These are phyloP conservation scores for Carex littledalei DNA, from an alignment of 176 grass and related monocot species.

Conservation along the genomic window DNA sequence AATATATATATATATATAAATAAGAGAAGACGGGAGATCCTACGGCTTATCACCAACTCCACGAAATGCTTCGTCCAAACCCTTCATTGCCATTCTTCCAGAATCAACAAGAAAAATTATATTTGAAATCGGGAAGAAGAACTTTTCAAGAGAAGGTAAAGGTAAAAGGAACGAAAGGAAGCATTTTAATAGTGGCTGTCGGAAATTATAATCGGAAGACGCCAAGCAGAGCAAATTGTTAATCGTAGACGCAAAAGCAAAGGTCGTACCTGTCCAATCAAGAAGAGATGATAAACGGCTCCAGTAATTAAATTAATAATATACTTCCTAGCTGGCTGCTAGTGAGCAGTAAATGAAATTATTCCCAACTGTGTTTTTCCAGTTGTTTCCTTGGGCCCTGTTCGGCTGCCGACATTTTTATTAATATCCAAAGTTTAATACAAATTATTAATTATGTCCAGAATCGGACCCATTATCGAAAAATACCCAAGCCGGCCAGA, in stretches of 20 bases:
- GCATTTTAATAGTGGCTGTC: background rate
- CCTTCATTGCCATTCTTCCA: slow-evolving; percentile 42
- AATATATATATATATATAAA: background rate
- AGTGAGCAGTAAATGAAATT: background rate
- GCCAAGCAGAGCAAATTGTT: background rate
- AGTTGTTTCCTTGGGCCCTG: background rate
- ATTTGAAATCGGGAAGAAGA: background rate
- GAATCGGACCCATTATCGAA: too few species aligned
- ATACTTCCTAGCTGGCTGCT: background rate
- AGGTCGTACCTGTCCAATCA: background rate
- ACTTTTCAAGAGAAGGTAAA: background rate
- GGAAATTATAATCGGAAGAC: background rate
- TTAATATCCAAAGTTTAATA: too few species aligned
- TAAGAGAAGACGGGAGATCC: background rate
- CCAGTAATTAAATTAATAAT: background rate
- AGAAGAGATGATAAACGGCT: background rate
- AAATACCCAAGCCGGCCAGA: too few species aligned
- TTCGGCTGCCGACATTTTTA: too few species aligned
- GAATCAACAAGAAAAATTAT: background rate
- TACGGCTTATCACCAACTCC: slow-evolving; percentile 61
- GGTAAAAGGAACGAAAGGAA: background rate
- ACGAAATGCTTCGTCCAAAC: slow-evolving; percentile 67
- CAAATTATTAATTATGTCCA: too few species aligned
- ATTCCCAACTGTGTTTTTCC: background rate
- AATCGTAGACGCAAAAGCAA: background rate